Evolutionary conservation across 805 yeast genomes (phyloP), one percentile per base, ranked within the genome.

Genomic region (Kodamaea neixiangensis): DNA sequence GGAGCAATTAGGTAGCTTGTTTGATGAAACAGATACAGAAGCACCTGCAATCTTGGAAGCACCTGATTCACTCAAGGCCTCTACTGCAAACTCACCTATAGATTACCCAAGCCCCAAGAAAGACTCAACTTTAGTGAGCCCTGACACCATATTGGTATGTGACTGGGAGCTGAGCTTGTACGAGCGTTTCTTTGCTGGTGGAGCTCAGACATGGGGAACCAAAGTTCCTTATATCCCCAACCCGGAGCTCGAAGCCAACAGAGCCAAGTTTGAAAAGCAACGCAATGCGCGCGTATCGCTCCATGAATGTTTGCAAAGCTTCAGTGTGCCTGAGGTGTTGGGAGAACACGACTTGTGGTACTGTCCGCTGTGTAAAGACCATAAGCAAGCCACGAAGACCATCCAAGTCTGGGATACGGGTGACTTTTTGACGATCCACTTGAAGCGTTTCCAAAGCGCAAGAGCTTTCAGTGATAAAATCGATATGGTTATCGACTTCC

Each of bases 351-450:
- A 93, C 67, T 74, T 90, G 31, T 93, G 98, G 98, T 92, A 85
- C 60, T 93, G 99, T 66, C 96, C 97, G 0, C 70, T 75, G 10
- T 93, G 99, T 72, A 83, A 87, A 60, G 94, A 88, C 47, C 96
- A 90, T 61, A 81, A 91, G 52, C 90, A 88, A 58, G 98, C 98
- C 0, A 83, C 96, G 1, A 93, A 94, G 62, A 86, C 89, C 41
- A 86, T 94, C 48, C 96, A 91, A 66, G 71, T 93, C 15, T 94
- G 98, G 98, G 80, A 84, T n/a, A 83, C 89, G 0, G 98, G 98
- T 0, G 97, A 94, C 63, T 82, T 94, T 22, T 74, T 94, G 55
- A 84, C 96, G 0, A 86, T 93, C 47, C 98, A 94, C 66, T 75
- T 93, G 64, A 94, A 93, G 65, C 75, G 99, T 56, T 93, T 93